Percentiles rank a stretch among this genome's conserved stretches.
These are phyloP conservation scores for Gremmenia infestans DNA, from an alignment of 2,329 filamentous ascomycete species.

Conservation along the genomic window DNA sequence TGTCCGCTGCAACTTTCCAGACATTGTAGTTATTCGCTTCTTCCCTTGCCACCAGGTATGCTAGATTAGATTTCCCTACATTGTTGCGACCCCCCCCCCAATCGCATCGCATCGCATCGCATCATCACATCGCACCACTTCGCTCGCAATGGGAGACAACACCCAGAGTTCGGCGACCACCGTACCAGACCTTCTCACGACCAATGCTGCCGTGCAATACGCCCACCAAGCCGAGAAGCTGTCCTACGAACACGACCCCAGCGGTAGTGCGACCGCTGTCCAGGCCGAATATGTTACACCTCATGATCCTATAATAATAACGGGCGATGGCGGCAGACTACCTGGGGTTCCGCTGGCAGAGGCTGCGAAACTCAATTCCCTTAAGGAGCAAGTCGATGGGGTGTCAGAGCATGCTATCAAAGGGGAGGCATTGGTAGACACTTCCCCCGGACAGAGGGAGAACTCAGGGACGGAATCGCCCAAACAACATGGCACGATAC, in stretches of 20 bases:
- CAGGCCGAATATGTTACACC: conserved; percentile 63
- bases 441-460: background rate
- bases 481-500: conserved; percentile 26
- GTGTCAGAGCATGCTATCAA: conserved; percentile 29
- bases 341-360: conserved; percentile 66
- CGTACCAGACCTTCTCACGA: background rate
- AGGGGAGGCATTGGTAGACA: conserved; percentile 29
- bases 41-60: background rate
- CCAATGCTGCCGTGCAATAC: conserved; percentile 46
- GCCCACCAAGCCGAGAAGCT: conserved; percentile 57
- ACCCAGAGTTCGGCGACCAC: background rate
- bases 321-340: conserved; percentile 59
- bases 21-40: too few species aligned
- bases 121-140: too few species aligned
- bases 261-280: conserved; percentile 44
- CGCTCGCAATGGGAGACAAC: conserved; percentile 2
- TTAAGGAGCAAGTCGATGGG: conserved; percentile 46
- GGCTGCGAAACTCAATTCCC: conserved; percentile 62
- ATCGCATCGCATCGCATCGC: too few species aligned
- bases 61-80: conserved; percentile 5
- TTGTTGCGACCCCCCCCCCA: background rate
- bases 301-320: conserved; percentile 67
- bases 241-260: conserved; percentile 34
- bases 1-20: too few species aligned
- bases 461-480: conserved; percentile 8